Percentiles rank a stretch among this genome's conserved stretches.
phyloP scores from a whole-genome alignment of 108 stramenopile species.

The Bacterosira constricta region DNA sequence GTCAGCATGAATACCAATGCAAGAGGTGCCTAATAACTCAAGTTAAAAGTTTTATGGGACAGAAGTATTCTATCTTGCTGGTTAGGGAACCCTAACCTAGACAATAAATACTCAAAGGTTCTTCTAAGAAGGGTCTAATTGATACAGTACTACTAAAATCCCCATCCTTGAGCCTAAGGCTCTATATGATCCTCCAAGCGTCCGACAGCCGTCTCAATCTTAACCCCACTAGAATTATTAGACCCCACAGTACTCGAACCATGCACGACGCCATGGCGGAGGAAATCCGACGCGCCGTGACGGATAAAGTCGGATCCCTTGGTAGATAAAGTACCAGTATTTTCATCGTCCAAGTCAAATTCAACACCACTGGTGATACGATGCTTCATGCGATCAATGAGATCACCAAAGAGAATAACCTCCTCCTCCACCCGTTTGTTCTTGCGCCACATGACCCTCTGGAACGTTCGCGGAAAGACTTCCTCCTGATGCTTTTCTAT shows the following conservation, averaged over 20 bases:
- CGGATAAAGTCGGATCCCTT: constrained; percentile 36
- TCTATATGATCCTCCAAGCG: constrained; percentile 10
- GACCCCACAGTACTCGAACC: constrained; percentile 2
- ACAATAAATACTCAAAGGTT: too few species aligned
- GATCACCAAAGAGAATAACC: constrained; percentile 45
- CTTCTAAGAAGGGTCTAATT: too few species aligned
- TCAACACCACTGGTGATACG: constrained; percentile 31
- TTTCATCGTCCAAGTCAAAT: constrained; percentile 32
- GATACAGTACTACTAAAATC: too few species aligned
- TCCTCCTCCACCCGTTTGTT: constrained; percentile 40
- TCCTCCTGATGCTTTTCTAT: constrained; percentile 42
- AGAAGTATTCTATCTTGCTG: too few species aligned
- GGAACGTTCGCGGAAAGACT: constrained; percentile 41
- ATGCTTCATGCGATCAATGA: constrained; percentile 47
- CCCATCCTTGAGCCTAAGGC: too few species aligned
- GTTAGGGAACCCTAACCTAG: too few species aligned
- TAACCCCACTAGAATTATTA: neutral
- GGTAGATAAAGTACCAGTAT: constrained; percentile 24
- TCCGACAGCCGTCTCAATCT: constrained; percentile 20
- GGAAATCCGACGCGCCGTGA: constrained; percentile 30
- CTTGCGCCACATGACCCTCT: constrained; percentile 45
- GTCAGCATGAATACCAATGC: too few species aligned
- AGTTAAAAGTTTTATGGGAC: too few species aligned
- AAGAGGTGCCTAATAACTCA: too few species aligned
- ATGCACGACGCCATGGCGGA: constrained; percentile 31